Evolutionary conservation across 2,329 filamentous ascomycete species (phyloP), one percentile per base, ranked within the genome.

Genomic region (Ascochyta viciae-villosae): DNA sequence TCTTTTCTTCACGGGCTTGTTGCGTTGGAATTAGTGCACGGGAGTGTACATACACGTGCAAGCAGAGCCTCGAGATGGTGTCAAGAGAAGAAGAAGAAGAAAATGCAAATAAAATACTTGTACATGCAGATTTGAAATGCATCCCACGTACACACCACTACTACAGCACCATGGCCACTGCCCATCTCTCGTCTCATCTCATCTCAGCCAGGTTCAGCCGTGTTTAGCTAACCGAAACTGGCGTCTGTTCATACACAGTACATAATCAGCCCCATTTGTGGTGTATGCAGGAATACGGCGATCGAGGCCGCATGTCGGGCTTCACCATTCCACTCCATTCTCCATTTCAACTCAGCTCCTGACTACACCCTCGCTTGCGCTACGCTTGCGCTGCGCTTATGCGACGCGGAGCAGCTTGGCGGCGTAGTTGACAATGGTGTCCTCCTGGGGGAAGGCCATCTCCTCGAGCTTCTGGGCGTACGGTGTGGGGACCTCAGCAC

Each of bases 401-500:
- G 53, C 53, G 74, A 96, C 82, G 65, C 87, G 86, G 74, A 99
- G 83, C 70, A 98, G 83, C 87, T 97, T 98, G 67, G 89, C 92
- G 51, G 90, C 90, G 76, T 95, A 94, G 69, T 90, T 83, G 77
- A 91, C 89, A 74, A 99, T 97, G 70, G 96, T 83, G 64, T 88
- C 78, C 82, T 96, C 92, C 66, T 89, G 91, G 46, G 95, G 95
- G 89, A 99, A 99, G 72, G 85, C 85, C 91, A 99, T 89, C 80
- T 95, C 88, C 85, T 99, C 95, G 55, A 99, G 86, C 76, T 91
- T 91, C 79, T 89, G 84, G 56, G 95, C 94, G 76, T 99, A 98
- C 34, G 95, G 95, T 7, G 95, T 99, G 45, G 95, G 95, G 12
- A 99, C 95, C 78, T 99, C 95, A 64, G 95, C 94, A 77, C 95